phyloP scores from a whole-genome alignment of 179 eudicot genomes.

The Amaranthus tricolor region DNA sequence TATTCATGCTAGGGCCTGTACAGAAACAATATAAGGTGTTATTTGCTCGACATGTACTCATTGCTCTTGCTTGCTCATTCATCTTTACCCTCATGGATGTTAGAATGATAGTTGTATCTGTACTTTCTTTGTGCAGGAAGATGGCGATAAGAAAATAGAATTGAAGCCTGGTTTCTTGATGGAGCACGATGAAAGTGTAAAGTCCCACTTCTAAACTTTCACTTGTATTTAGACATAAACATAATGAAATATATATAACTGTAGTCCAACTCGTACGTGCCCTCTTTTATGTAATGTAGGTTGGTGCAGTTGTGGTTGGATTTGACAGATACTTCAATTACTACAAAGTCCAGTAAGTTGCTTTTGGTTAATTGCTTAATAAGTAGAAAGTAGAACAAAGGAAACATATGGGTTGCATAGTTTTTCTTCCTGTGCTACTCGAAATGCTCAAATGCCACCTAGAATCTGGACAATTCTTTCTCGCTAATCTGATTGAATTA shows the following conservation, averaged over 20 bases:
- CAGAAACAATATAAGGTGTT: neutral
- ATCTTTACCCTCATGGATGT: neutral
- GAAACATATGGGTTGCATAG: neutral
- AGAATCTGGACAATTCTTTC: no score
- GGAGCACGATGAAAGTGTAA: conserved; percentile 79
- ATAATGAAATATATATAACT: neutral
- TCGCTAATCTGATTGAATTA: neutral
- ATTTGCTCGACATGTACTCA: neutral
- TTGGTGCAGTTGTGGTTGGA: conserved; percentile 99
- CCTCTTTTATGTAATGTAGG: conserved; percentile 41
- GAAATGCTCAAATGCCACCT: neutral
- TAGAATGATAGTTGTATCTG: neutral
- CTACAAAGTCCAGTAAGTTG: conserved; percentile 89
- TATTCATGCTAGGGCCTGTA: no score
- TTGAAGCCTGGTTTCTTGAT: conserved; percentile 76
- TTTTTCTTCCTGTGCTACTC: neutral
- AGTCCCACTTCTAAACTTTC: conserved; percentile 1
- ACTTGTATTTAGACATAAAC: neutral
- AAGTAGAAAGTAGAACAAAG: neutral
- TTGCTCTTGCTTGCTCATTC: neutral
- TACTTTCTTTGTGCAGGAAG: conserved; percentile 48
- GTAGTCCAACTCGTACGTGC: conserved; percentile 9
- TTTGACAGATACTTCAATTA: conserved; percentile 95
- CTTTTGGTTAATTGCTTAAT: neutral
- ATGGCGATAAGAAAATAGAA: conserved; percentile 82